Conservation (phyloP, 148 eudicot genomes). For the Nepenthes gracilis region DNA sequence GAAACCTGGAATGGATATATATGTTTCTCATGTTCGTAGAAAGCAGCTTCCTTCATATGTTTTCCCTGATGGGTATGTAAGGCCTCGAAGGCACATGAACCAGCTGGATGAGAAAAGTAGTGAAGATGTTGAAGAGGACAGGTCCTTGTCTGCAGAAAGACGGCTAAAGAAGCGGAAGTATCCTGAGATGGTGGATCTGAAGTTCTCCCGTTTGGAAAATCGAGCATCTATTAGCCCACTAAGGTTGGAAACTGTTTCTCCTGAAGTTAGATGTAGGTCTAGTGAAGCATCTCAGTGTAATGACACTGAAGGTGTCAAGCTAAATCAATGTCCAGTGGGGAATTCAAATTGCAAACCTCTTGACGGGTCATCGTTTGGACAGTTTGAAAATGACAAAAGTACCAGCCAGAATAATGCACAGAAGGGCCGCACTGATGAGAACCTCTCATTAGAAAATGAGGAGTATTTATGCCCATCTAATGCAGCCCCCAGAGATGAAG, state of each 20-base stretch:
- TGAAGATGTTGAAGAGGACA: conserved; percentile 29
- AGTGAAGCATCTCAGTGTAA: conserved; percentile 26
- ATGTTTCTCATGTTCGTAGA: conserved; percentile 33
- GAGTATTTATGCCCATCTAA: neutral
- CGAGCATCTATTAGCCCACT: conserved; percentile 53
- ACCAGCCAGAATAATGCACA: conserved; percentile 3
- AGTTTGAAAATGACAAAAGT: conserved; percentile 10
- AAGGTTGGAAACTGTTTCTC: conserved; percentile 29
- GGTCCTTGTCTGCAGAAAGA: conserved; percentile 28
- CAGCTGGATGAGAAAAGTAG: conserved; percentile 27
- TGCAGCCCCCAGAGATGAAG: conserved; percentile 5
- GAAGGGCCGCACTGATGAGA: neutral
- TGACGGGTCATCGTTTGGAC: conserved; percentile 12
- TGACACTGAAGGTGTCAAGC: conserved; percentile 18
- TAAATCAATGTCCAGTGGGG: conserved; percentile 7
- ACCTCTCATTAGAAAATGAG: conserved; percentile 3
- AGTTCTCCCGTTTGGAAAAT: conserved; percentile 26
- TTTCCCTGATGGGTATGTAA: conserved; percentile 28
- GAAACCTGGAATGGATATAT: conserved; percentile 43
- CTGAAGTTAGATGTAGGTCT: conserved; percentile 28
- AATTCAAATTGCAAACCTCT: conserved; percentile 17
- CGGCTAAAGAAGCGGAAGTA: conserved; percentile 37
- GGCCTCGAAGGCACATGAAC: conserved; percentile 29
- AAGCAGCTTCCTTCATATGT: conserved; percentile 38
- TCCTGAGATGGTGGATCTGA: conserved; percentile 23